Conservation (phyloP, 2,329 filamentous ascomycete genomes). For the Aureobasidium sp. region DNA sequence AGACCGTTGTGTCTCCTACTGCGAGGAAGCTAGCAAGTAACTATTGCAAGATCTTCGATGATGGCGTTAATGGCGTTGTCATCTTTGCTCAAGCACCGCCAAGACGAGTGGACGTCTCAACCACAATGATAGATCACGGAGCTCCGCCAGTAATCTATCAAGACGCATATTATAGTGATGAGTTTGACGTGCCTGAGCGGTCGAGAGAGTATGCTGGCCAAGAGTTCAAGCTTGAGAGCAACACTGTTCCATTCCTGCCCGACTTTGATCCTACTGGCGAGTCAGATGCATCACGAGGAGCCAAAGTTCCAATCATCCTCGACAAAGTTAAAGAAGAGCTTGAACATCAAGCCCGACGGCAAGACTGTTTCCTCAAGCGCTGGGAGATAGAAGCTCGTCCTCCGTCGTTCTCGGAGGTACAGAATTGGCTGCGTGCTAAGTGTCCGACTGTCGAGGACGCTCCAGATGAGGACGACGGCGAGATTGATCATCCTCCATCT, state of each 20-base stretch:
- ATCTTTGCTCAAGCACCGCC: slow-evolving; percentile 35
- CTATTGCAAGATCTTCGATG: neutral
- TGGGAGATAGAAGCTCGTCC: slow-evolving; percentile 73
- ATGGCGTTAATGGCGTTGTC: slow-evolving; percentile 18
- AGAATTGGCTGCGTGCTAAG: slow-evolving; percentile 52
- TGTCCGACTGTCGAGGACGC: slow-evolving; percentile 15
- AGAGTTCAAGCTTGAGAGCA: slow-evolving; percentile 71
- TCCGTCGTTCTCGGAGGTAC: slow-evolving; percentile 62
- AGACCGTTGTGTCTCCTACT: neutral
- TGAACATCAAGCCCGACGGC: slow-evolving; percentile 44
- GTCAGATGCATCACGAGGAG: slow-evolving; percentile 48
- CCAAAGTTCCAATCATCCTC: slow-evolving; percentile 38
- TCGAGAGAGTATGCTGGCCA: slow-evolving; percentile 77
- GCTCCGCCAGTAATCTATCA: slow-evolving; percentile 69
- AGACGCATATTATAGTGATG: slow-evolving; percentile 76
- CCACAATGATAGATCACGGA: slow-evolving; percentile 49
- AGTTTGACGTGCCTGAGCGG: slow-evolving; percentile 71
- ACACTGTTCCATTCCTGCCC: slow-evolving; percentile 69
- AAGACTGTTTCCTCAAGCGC: slow-evolving; percentile 52
- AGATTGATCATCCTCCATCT: slow-evolving; percentile 24
- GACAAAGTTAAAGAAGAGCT: slow-evolving; percentile 47
- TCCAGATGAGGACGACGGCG: slow-evolving; percentile 14
- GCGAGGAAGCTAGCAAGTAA: neutral
- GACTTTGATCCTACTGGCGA: slow-evolving; percentile 58
- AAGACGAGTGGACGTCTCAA: slow-evolving; percentile 37